Evolutionary conservation across 2,329 filamentous ascomycete species (phyloP).

Genomic region (Penicillium sp.): DNA sequence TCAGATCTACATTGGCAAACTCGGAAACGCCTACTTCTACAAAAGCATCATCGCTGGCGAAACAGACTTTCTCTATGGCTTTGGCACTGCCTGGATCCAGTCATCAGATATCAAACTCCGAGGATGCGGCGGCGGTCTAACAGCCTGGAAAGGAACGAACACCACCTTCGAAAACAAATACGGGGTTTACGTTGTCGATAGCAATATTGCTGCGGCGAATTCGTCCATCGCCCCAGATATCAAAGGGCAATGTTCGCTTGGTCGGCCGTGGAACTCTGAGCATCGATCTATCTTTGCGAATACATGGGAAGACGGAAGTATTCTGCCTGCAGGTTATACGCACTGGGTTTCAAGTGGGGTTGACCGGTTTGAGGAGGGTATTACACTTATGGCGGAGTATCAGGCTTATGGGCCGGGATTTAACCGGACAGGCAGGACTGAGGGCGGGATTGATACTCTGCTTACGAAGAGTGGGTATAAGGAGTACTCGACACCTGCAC

Average conservation of each 20-base stretch:
- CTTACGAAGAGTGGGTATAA: conserved; percentile 42
- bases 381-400: conserved; percentile 60
- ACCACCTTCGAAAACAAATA: conserved; percentile 67
- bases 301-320: conserved; percentile 56
- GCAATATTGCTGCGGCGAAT: conserved; percentile 58
- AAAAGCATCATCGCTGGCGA: conserved; percentile 61
- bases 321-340: conserved; percentile 57
- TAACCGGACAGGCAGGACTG: conserved; percentile 48
- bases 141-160: conserved; percentile 68
- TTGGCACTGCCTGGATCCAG: conserved; percentile 64
- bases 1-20: conserved; percentile 62
- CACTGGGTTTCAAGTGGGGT: conserved; percentile 47
- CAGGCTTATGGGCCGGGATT: conserved; percentile 54
- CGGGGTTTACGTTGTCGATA: conserved; percentile 63
- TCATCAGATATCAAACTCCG: conserved; percentile 57
- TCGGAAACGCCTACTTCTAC: conserved; percentile 66
- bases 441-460: conserved; percentile 48
- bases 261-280: conserved; percentile 62
- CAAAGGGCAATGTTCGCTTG: conserved; percentile 55
- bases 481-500: conserved; percentile 39
- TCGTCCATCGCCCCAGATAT: conserved; percentile 39
- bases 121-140: conserved; percentile 65
- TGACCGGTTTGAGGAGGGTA: conserved; percentile 34
- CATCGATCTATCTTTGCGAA: conserved; percentile 60
- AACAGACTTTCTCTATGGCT: conserved; percentile 69